Percentiles rank a stretch among this genome's conserved stretches.
Conservation (phyloP, 495 filamentous ascomycete genomes). For the Aspergillus egyptiacus region DNA sequence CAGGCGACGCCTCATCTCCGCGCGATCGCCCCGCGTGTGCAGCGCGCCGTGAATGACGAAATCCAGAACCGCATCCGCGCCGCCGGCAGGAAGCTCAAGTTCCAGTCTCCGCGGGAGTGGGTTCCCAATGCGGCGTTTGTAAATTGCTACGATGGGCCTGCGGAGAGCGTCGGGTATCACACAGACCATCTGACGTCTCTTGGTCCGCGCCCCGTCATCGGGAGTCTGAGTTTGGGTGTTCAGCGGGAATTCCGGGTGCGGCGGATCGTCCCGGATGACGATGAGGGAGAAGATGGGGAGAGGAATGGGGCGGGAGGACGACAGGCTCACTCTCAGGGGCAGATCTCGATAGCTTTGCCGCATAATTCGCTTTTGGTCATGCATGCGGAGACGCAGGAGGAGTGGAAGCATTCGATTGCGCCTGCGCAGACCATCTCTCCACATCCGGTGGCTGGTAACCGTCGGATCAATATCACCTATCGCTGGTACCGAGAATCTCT, state of each 20-base stretch:
- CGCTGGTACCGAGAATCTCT: constrained; percentile 73
- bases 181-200: constrained; percentile 90
- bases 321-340: constrained; percentile 63
- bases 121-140: constrained; percentile 84
- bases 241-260: constrained; percentile 86
- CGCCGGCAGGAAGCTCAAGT: constrained; percentile 63
- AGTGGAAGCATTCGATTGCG: constrained; percentile 59
- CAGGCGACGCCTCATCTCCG: constrained; percentile 65
- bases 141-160: constrained; percentile 79
- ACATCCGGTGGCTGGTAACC: constrained; percentile 73
- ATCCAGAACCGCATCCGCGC: constrained; percentile 60
- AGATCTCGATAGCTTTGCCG: constrained; percentile 85
- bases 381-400: constrained; percentile 75
- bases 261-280: constrained; percentile 56
- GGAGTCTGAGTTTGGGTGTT: constrained; percentile 83
- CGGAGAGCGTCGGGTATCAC: constrained; percentile 84
- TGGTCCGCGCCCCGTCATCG: constrained; percentile 81
- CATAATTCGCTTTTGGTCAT: constrained; percentile 92
- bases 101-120: constrained; percentile 70
- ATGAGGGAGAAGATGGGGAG: constrained; percentile 31
- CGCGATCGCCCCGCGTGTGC: constrained; percentile 58
- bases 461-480: constrained; percentile 90
- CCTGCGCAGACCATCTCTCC: constrained; percentile 69
- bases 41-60: constrained; percentile 66
- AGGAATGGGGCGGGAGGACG: constrained; percentile 18